phyloP scores from a whole-genome alignment of 75 land plant species.

The Adiantum capillusveneris region DNA sequence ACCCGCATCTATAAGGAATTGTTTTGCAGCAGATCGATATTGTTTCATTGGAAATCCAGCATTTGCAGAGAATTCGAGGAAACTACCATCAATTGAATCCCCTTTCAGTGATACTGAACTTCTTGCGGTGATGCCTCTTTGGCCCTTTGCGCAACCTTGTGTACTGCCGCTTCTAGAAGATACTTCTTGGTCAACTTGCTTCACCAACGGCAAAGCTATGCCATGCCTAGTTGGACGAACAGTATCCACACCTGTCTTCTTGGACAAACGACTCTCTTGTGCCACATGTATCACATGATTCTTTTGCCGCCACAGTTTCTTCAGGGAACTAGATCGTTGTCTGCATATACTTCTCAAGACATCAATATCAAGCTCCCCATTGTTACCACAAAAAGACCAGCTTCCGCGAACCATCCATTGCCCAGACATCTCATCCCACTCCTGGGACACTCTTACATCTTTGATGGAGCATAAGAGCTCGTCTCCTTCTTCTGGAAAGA shows the following conservation, averaged over 20 bases:
- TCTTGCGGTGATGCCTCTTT: no score
- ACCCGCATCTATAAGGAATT: constrained; percentile 36
- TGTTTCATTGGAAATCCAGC: not conserved
- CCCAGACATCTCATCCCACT: constrained; percentile 61
- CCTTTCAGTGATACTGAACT: no score
- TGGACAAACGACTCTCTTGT: no score
- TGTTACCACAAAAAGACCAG: constrained; percentile 41
- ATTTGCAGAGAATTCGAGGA: no score
- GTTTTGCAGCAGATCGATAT: constrained; percentile 1
- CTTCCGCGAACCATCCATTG: constrained; percentile 48
- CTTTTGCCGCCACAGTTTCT: not conserved
- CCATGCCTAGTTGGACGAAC: no score
- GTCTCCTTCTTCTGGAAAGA: constrained; percentile 79
- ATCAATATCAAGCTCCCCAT: constrained; percentile 16
- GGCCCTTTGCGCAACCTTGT: no score
- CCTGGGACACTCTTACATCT: constrained; percentile 39
- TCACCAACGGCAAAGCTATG: no score
- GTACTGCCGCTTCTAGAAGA: no score
- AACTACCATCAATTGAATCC: no score
- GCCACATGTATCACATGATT: no score
- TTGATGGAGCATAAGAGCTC: constrained; percentile 14
- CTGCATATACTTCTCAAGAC: constrained; percentile 6
- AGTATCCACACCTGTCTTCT: no score
- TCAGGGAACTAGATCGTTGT: not conserved
- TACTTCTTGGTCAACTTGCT: no score